Percentiles rank a stretch among this genome's conserved stretches.
Conservation (phyloP, 169 alveolate species). For the Babesia bigemina region DNA sequence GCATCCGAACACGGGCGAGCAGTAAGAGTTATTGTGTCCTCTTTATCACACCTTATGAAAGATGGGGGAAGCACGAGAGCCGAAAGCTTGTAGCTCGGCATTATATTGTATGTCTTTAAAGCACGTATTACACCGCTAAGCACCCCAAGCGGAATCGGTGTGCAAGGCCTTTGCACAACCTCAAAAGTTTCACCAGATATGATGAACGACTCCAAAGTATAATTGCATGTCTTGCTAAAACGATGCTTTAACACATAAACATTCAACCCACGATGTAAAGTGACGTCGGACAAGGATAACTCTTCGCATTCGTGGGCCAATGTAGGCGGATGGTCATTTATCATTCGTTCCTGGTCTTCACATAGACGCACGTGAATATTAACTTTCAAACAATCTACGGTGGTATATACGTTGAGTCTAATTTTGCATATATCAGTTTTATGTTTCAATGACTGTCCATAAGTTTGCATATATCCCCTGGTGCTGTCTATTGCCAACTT, state of each 20-base stretch:
- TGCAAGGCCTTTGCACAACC: conserved; percentile 8
- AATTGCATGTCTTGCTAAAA: conserved; percentile 5
- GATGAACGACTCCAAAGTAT: background rate
- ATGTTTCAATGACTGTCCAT: conserved; percentile 9
- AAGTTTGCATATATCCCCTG: background rate
- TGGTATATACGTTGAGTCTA: conserved; percentile 1
- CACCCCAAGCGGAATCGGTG: conserved; percentile 32
- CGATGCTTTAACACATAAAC: conserved; percentile 4
- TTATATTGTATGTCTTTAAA: background rate
- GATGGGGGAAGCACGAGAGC: conserved; percentile 12
- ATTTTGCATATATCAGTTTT: background rate
- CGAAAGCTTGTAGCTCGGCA: background rate
- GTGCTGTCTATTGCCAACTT: conserved; percentile 7
- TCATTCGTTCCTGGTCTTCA: conserved; percentile 8
- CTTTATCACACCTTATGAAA: background rate
- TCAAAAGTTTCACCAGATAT: background rate
- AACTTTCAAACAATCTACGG: background rate
- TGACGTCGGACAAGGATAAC: conserved; percentile 1
- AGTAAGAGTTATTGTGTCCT: background rate
- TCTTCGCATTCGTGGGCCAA: conserved; percentile 5
- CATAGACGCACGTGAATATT: conserved; percentile 8
- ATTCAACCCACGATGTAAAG: conserved; percentile 1
- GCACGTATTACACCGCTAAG: conserved; percentile 10
- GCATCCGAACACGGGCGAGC: conserved; percentile 15
- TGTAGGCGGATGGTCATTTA: background rate